Evolutionary conservation across 345 rosid genomes (phyloP).

Genomic region (Hypericum perforatum): DNA sequence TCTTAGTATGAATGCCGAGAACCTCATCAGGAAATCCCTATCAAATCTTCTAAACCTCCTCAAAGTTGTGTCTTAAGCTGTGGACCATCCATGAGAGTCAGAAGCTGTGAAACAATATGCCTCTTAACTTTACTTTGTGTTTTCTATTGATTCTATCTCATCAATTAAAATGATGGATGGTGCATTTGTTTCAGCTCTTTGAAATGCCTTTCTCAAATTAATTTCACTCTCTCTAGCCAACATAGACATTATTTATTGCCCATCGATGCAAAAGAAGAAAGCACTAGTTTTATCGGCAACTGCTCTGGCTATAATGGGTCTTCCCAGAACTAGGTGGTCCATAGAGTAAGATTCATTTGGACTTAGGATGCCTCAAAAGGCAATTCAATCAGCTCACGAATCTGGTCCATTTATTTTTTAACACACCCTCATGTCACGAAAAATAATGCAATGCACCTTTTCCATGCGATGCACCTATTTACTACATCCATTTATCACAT

Average conservation of each 20-base stretch:
- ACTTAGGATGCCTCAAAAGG: not conserved
- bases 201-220: conserved; percentile 91
- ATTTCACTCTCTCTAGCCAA: conserved; percentile 99
- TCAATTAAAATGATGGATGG: conserved; percentile 92
- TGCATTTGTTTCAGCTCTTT: conserved; percentile 96
- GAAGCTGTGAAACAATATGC: conserved; percentile 89
- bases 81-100: conserved; percentile 93
- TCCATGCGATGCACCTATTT: no score
- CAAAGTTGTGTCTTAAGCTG: conserved; percentile 81
- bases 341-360: not conserved
- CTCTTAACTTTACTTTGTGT: conserved; percentile 96
- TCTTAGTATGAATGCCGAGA: conserved; percentile 92
- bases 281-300: conserved; percentile 96
- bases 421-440: no score
- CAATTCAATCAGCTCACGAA: conserved; percentile 1
- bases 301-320: conserved; percentile 90
- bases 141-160: conserved; percentile 91
- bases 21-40: conserved; percentile 95
- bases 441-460: no score
- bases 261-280: conserved; percentile 90
- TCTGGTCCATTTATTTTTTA: not conserved
- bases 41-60: conserved; percentile 95
- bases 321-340: conserved; percentile 28
- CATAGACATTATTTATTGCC: conserved; percentile 95
- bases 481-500: no score